Conservation (phyloP, 371 early-diverging fungal species). For the Amoeboaphelidium protococcarum region DNA sequence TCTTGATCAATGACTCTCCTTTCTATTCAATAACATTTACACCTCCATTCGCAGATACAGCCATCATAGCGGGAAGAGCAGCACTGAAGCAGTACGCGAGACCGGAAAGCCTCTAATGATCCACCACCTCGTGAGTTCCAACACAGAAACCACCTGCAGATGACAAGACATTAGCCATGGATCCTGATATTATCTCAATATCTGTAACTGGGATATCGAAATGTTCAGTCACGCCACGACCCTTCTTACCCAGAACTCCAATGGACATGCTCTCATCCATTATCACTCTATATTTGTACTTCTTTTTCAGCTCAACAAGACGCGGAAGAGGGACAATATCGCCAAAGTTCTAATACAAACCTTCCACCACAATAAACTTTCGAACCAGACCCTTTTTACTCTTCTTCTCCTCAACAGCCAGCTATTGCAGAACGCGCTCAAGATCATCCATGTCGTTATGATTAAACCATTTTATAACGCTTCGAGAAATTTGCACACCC, state of each 20-base stretch:
- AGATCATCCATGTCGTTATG: slow-evolving; percentile 92
- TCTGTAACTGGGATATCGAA: slow-evolving; percentile 42
- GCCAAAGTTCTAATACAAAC: slow-evolving; percentile 77
- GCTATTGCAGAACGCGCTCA: slow-evolving; percentile 51
- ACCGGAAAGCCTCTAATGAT: slow-evolving; percentile 72
- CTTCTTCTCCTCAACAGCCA: slow-evolving; percentile 17
- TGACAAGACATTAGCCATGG: slow-evolving; percentile 57
- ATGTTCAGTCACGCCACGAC: slow-evolving; percentile 70
- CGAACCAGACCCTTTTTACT: slow-evolving; percentile 54
- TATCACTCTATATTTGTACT: slow-evolving; percentile 90
- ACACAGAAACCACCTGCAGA: slow-evolving; percentile 91
- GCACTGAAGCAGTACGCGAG: slow-evolving; percentile 94
- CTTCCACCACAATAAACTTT: slow-evolving; percentile 89
- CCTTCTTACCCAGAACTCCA: slow-evolving; percentile 71
- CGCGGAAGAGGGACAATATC: slow-evolving; percentile 63
- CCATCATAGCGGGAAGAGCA: slow-evolving; percentile 85
- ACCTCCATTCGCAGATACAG: slow-evolving; percentile 63
- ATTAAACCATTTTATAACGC: slow-evolving; percentile 60
- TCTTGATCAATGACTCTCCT: slow-evolving; percentile 2
- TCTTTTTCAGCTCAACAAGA: slow-evolving; percentile 65
- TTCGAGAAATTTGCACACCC: slow-evolving; percentile 68
- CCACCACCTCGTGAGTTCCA: slow-evolving; percentile 58
- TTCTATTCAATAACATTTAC: slow-evolving; percentile 14
- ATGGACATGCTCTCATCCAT: slow-evolving; percentile 86
- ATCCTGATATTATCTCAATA: slow-evolving; percentile 82